phyloP scores from a whole-genome alignment of 208 protist genomes.

The Trypanosoma rangeli region DNA sequence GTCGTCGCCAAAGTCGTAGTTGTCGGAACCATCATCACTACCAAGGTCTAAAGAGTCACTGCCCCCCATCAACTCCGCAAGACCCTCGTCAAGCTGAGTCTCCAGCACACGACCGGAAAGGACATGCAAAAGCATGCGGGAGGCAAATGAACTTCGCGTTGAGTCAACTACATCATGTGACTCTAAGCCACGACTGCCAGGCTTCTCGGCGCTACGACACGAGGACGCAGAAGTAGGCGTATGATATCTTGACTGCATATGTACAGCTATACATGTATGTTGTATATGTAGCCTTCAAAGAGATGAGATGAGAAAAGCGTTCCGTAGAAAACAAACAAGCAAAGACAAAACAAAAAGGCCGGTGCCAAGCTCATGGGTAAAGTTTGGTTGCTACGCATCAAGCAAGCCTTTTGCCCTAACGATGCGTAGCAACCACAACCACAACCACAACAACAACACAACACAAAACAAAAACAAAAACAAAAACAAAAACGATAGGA shows the following conservation, averaged over 20 bases:
- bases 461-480: no score
- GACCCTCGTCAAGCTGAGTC: conserved; percentile 6
- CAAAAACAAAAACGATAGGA: no score
- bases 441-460: no score
- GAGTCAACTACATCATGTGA: conserved; percentile 14
- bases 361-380: no score
- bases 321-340: neutral
- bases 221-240: neutral
- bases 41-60: neutral
- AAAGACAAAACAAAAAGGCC: neutral
- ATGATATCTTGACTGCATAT: conserved; percentile 9
- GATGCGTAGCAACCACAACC: no score
- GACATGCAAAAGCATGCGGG: conserved; percentile 39
- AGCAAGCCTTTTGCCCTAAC: no score
- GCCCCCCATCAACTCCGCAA: neutral
- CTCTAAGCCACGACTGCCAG: neutral
- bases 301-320: no score
- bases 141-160: conserved; percentile 12
- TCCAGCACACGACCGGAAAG: conserved; percentile 41
- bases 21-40: neutral
- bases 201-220: neutral
- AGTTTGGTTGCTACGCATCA: no score
- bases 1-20: conserved; percentile 1
- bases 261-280: neutral
- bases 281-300: neutral